phyloP scores from a whole-genome alignment of 345 rosid species.

The Kernera saxatilis region DNA sequence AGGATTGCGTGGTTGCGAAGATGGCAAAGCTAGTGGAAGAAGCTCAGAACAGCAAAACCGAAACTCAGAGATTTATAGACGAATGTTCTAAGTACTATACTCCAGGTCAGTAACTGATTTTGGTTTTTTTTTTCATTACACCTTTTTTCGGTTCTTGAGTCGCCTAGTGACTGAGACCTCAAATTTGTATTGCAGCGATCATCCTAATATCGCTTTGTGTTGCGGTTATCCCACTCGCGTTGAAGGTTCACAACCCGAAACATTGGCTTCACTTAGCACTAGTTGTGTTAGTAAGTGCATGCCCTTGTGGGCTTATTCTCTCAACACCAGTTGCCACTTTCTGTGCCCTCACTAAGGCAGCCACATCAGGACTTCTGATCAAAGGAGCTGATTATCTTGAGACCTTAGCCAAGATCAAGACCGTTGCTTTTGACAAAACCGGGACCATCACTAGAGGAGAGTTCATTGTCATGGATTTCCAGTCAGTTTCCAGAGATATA shows the following conservation, averaged over 20 bases:
- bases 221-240: constrained; percentile 60
- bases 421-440: constrained; percentile 79
- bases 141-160: neutral
- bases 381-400: constrained; percentile 87
- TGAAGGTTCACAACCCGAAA: constrained; percentile 34
- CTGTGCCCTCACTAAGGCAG: constrained; percentile 88
- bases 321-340: constrained; percentile 92
- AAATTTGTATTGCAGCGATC: constrained; percentile 7
- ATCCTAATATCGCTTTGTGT: constrained; percentile 19
- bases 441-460: constrained; percentile 92
- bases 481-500: constrained; percentile 39
- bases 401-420: constrained; percentile 63
- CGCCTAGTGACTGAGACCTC: neutral
- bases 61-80: constrained; percentile 69
- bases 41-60: constrained; percentile 81
- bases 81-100: constrained; percentile 70
- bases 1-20: constrained; percentile 81
- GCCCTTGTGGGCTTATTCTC: constrained; percentile 88
- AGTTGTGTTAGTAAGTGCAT: constrained; percentile 85
- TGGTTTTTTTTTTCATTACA: neutral
- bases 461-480: constrained; percentile 66
- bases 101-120: constrained; percentile 47
- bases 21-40: constrained; percentile 93
- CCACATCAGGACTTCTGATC: constrained; percentile 71
- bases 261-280: constrained; percentile 77